Base-by-base conservation (phyloP, 441 rosid species). In the Corymbia calophylla region DNA sequence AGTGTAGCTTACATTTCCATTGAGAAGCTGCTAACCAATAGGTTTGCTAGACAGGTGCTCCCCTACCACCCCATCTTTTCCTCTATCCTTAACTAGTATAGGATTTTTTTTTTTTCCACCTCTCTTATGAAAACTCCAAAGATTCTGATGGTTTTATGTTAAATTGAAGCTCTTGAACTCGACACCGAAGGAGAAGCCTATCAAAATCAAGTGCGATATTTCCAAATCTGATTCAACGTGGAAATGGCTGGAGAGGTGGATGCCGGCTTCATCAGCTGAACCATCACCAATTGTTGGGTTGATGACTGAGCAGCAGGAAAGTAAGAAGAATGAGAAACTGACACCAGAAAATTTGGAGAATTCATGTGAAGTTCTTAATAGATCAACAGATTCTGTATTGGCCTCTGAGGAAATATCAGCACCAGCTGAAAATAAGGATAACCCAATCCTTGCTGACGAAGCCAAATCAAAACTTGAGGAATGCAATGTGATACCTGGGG, bases 221-320 rank as follows among this genome's bases (percentile, higher is more conserved):
- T 93, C 94, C 49, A 95, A 96, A 87, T 96, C 95, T 55, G 94
- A 95, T 91, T 94, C 97, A 91, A 94, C 97, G 89, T 98, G 99
- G 99, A 93, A 90, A 91, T 98, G 99, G 99, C 92, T 98, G 94
- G 99, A 97, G 95, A 94, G 99, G 89, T 97, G 99, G 99, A 95
- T 95, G 99, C 90, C 96, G 60, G 95, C 93, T 87, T 93, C 95
- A 25, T 92, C 95, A 49, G 88, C 93, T 44, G 84, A 44, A 44
- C 51, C 51, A 90, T 88, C 94, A 39, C 90, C 90, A 19, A 88
- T 92, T 80, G 88, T 92, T 51, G 94, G 90, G 88, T 53, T 88
- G 62, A 70, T 68, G 53, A 49, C 82, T 15, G 95, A 95, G 91
- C 93, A 92, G 64, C 91, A 87, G 77, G 95, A 91, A 87, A 86